A percentile compares a stretch with the other conserved stretches of the same genome.
phyloP scores from a whole-genome alignment of 768 basidiomycete species.

The Asterophora lycoperdoides region DNA sequence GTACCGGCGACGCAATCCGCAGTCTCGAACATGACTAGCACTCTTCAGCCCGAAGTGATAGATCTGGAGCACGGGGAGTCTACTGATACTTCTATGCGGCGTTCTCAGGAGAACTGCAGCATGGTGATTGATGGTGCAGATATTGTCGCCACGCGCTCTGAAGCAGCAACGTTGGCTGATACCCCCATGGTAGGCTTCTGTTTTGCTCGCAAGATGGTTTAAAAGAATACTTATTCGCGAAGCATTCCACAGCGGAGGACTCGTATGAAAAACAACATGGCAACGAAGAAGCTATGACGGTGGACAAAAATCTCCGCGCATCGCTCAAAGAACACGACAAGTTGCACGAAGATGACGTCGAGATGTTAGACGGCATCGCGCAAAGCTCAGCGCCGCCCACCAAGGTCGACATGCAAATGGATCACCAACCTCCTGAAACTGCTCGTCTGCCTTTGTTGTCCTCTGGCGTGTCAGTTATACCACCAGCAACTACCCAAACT shows the following conservation, averaged over 20 bases:
- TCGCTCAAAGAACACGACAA: not conserved
- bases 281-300: not conserved
- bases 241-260: not conserved
- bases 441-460: no score
- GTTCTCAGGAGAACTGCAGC: not conserved
- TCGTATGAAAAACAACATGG: not conserved
- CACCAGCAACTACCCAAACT: no score
- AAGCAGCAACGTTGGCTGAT: not conserved
- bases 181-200: constrained; percentile 1
- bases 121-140: not conserved
- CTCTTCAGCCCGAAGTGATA: constrained; percentile 1
- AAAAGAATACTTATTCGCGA: not conserved
- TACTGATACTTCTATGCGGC: not conserved
- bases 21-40: not conserved
- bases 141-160: not conserved
- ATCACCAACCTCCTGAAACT: no score
- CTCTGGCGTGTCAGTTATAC: no score
- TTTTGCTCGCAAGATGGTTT: not conserved
- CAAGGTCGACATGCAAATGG: no score
- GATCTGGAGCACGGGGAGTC: constrained; percentile 3
- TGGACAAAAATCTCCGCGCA: not conserved
- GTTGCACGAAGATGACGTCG: not conserved
- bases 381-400: no score
- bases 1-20: not conserved
- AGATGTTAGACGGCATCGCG: not conserved